Percentiles rank a stretch among this genome's conserved stretches.
These are phyloP conservation scores for Syzygium grande DNA, from an alignment of 345 rosid species.

Conservation along the genomic window DNA sequence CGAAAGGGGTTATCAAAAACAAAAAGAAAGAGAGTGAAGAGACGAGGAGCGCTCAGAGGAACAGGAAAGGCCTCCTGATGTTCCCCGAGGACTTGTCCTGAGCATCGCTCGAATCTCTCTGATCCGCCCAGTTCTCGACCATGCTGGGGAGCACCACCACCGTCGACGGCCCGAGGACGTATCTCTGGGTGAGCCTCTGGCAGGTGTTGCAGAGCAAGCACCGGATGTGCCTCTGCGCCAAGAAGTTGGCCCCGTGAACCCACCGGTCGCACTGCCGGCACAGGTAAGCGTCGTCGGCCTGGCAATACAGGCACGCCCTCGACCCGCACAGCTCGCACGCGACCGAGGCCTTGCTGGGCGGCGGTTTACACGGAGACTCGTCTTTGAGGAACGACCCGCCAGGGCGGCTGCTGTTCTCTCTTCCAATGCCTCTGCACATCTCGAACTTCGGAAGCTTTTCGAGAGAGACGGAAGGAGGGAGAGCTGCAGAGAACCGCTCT, in stretches of 20 bases:
- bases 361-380: neutral
- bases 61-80: slow-evolving; percentile 36
- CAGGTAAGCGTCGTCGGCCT: slow-evolving; percentile 70
- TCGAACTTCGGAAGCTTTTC: neutral
- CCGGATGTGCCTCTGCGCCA: slow-evolving; percentile 69
- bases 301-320: slow-evolving; percentile 58
- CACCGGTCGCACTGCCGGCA: slow-evolving; percentile 59
- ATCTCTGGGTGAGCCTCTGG: slow-evolving; percentile 48
- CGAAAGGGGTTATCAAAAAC: neutral
- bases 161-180: slow-evolving; percentile 38
- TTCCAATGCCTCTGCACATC: neutral
- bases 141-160: slow-evolving; percentile 31
- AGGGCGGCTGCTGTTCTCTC: neutral
- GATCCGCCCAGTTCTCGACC: slow-evolving; percentile 5
- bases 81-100: slow-evolving; percentile 9
- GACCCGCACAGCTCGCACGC: slow-evolving; percentile 61
- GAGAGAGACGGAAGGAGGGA: neutral
- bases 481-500: neutral
- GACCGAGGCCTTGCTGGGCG: slow-evolving; percentile 8
- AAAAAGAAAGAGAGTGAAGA: neutral
- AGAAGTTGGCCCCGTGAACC: slow-evolving; percentile 80
- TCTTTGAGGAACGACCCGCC: neutral
- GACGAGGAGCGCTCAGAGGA: slow-evolving; percentile 28
- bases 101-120: neutral
- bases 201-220: slow-evolving; percentile 62